Evolutionary conservation across 2,329 filamentous ascomycete genomes (phyloP).

Genomic region (Coniochaeta sp.): DNA sequence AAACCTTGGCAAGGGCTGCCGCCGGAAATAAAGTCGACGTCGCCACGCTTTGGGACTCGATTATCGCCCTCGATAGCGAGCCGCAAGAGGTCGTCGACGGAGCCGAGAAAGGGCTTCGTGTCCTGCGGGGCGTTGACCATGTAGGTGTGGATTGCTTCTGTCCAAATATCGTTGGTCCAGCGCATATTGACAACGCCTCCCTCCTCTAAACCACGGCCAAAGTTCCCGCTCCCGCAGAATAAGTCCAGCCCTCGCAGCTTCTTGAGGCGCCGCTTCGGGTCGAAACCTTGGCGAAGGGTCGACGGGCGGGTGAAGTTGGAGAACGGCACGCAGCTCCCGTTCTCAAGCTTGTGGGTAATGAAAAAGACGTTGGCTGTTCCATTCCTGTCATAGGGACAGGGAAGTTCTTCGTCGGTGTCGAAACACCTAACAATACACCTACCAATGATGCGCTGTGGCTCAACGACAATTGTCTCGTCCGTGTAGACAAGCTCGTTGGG

Average conservation of each 20-base stretch:
- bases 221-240: slow-evolving; percentile 72
- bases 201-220: slow-evolving; percentile 71
- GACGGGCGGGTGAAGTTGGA: slow-evolving; percentile 19
- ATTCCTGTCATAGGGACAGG: slow-evolving; percentile 56
- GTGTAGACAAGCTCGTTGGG: slow-evolving; percentile 57
- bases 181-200: slow-evolving; percentile 57
- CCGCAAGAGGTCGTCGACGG: slow-evolving; percentile 61
- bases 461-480: slow-evolving; percentile 30
- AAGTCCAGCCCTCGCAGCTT: slow-evolving; percentile 59
- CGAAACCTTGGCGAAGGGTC: slow-evolving; percentile 46
- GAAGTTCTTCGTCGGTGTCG: slow-evolving; percentile 34
- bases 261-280: slow-evolving; percentile 28
- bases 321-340: slow-evolving; percentile 26
- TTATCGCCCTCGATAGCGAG: slow-evolving; percentile 45
- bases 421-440: slow-evolving; percentile 57
- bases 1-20: slow-evolving; percentile 77
- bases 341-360: slow-evolving; percentile 38
- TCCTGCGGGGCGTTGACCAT: slow-evolving; percentile 53
- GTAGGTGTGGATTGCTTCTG: slow-evolving; percentile 63
- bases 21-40: slow-evolving; percentile 62
- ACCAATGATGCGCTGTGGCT: slow-evolving; percentile 36
- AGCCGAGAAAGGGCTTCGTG: slow-evolving; percentile 56
- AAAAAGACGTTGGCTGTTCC: slow-evolving; percentile 64
- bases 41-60: slow-evolving; percentile 51
- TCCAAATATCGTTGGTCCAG: slow-evolving; percentile 62